A percentile compares a stretch with the other conserved stretches of the same genome.
phyloP scores from a whole-genome alignment of 768 basidiomycete species.

The Clavulina sp. region DNA sequence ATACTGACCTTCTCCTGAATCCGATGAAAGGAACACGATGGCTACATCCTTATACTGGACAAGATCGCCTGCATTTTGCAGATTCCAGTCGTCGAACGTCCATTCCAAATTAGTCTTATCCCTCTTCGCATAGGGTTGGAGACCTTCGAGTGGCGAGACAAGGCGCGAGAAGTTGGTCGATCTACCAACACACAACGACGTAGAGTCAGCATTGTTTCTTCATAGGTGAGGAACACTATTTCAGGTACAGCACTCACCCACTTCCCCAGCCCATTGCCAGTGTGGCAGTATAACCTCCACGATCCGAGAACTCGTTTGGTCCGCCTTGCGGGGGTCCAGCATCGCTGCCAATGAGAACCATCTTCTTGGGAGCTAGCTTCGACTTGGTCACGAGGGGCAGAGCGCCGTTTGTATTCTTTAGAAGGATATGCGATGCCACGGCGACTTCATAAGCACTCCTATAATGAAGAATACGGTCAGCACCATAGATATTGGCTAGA shows the following conservation, averaged over 20 bases:
- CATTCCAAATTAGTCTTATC: constrained; percentile 51
- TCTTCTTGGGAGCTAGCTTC: constrained; percentile 4
- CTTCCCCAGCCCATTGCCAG: constrained; percentile 91
- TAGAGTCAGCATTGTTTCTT: not conserved
- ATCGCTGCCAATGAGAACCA: constrained; percentile 30
- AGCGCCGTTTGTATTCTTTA: constrained; percentile 25
- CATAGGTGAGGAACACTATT: not conserved
- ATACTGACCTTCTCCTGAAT: constrained; percentile 51
- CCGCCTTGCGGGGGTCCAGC: constrained; percentile 46
- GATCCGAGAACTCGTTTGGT: constrained; percentile 50
- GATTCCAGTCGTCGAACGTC: constrained; percentile 54
- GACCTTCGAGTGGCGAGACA: constrained; percentile 67
- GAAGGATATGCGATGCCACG: constrained; percentile 39
- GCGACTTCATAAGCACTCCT: constrained; percentile 29
- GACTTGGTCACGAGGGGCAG: constrained; percentile 18
- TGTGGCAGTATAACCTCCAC: constrained; percentile 31
- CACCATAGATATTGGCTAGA: not conserved
- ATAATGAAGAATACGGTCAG: not conserved
- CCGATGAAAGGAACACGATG: constrained; percentile 65
- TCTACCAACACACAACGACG: too few relatives aligned
- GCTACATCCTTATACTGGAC: constrained; percentile 40
- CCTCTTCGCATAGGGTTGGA: constrained; percentile 50
- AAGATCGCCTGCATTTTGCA: constrained; percentile 29
- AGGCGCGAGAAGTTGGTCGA: constrained; percentile 39
- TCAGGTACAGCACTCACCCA: constrained; percentile 23